Conservation (phyloP, 805 yeast species). For the Kuraishia molischiana region DNA sequence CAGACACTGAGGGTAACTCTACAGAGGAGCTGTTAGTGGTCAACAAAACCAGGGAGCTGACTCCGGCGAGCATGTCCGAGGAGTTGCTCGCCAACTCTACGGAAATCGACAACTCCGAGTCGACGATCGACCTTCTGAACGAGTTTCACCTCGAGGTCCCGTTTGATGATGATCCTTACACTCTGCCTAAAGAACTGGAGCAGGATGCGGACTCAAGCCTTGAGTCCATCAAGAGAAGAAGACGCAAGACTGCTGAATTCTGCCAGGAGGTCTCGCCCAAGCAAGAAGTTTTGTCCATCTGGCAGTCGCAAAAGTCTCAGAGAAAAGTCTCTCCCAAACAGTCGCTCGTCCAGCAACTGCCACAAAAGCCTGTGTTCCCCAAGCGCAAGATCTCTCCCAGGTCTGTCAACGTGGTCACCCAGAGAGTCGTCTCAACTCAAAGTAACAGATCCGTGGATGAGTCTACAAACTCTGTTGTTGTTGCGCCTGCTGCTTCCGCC, state of each 20-base stretch:
- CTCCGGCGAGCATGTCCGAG: not conserved
- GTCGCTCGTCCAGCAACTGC: conserved; percentile 10
- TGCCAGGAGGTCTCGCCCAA: conserved; percentile 18
- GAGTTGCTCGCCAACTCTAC: conserved; percentile 3
- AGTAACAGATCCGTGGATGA: not conserved
- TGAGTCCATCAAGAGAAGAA: not conserved
- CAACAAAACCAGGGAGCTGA: not conserved
- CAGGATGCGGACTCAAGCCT: not conserved
- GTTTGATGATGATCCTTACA: conserved; percentile 26
- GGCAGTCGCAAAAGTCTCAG: conserved; percentile 20
- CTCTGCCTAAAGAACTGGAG: conserved; percentile 28
- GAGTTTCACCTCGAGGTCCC: not conserved
- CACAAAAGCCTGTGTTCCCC: not conserved
- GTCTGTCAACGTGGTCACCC: conserved; percentile 23
- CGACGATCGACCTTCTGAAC: not conserved
- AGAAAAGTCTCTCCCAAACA: not conserved
- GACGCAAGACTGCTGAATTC: not conserved
- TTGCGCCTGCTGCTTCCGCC: not conserved
- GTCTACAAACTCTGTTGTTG: not conserved
- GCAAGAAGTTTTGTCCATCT: conserved; percentile 18
- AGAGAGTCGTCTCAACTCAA: not conserved
- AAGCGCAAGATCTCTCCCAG: conserved; percentile 17
- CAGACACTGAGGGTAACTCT: not conserved
- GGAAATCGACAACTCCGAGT: not conserved
- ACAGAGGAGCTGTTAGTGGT: not conserved